Conservation (phyloP, 192 early-diverging fungal genomes). For the Coemansia sp. region DNA sequence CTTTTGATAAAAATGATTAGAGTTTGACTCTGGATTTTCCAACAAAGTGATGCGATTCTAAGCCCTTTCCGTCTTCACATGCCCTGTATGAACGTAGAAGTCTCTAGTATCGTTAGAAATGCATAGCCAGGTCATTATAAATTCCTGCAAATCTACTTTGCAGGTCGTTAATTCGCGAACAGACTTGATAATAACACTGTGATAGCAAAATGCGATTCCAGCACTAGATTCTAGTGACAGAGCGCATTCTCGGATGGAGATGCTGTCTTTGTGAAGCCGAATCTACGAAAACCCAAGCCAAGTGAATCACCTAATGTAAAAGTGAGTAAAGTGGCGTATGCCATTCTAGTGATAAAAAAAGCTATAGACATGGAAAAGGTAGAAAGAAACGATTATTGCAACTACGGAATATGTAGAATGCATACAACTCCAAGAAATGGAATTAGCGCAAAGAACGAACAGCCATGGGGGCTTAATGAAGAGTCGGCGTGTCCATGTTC, state of each 20-base stretch:
- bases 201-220: no score
- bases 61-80: no score
- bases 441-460: background rate
- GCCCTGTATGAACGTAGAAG: no score
- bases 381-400: conserved; percentile 1
- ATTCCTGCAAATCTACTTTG: no score
- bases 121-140: no score
- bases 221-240: no score
- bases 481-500: conserved; percentile 25
- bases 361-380: background rate
- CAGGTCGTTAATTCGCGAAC: no score
- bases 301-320: background rate
- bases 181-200: no score
- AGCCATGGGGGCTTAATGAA: background rate
- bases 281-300: background rate
- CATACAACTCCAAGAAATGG: conserved; percentile 3
- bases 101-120: no score
- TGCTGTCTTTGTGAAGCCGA: background rate
- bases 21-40: background rate
- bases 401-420: background rate
- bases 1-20: background rate
- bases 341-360: background rate
- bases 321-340: background rate
- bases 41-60: no score
- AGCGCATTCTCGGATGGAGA: no score